Percentiles rank a stretch among this genome's conserved stretches.
These are phyloP conservation scores for Luvunga scandens DNA, from an alignment of 345 rosid species.

Conservation along the genomic window DNA sequence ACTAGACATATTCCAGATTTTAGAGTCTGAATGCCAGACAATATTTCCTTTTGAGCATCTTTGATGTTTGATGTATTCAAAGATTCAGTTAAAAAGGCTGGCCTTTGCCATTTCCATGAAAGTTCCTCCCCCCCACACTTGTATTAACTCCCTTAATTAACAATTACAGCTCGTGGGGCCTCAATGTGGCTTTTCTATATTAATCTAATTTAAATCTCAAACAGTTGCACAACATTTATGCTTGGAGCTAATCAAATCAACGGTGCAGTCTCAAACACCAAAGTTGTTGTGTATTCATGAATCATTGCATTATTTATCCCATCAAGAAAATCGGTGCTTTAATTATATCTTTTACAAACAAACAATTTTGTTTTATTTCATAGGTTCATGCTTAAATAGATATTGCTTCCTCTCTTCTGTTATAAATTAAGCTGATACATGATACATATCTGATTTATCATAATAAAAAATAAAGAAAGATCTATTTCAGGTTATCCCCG, in stretches of 20 bases:
- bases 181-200: neutral
- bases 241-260: neutral
- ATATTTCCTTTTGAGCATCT: slow-evolving; percentile 24
- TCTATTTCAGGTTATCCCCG: neutral
- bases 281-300: neutral
- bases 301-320: neutral
- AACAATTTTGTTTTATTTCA: neutral
- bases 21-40: slow-evolving; percentile 11
- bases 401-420: neutral
- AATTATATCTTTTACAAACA: neutral
- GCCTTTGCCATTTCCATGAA: slow-evolving; percentile 31
- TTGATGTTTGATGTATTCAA: slow-evolving; percentile 28
- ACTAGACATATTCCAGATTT: slow-evolving; percentile 2
- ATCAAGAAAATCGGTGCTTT: slow-evolving; percentile 8
- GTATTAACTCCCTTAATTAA: neutral
- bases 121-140: slow-evolving; percentile 16
- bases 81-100: slow-evolving; percentile 26
- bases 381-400: neutral
- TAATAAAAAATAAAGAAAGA: neutral
- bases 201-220: neutral
- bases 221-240: neutral
- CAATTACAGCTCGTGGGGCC: neutral
- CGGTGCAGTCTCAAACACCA: neutral
- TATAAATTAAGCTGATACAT: neutral
- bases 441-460: neutral